Evolutionary conservation across 208 protist genomes (phyloP), one percentile per base, ranked within the genome.

Genomic region (Trypanosoma lewisi): DNA sequence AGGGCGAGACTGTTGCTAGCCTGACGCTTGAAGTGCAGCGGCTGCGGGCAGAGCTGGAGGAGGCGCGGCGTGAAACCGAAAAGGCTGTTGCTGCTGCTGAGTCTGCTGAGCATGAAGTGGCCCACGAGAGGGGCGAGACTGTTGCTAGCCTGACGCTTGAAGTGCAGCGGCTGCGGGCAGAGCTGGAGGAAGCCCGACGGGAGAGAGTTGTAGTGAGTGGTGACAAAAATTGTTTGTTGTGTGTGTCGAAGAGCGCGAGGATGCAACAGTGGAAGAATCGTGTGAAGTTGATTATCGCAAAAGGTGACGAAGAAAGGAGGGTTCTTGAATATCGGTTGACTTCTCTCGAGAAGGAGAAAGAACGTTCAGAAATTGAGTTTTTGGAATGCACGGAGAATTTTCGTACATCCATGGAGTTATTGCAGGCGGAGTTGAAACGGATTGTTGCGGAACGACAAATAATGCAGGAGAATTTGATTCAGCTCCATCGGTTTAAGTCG

Each of bases 261-360:
- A 51, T 49, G 45, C 45, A 44, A 30, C 11, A 41, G n/a, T 61
- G 73, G 67, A 66, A 62, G 31, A 63, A 54, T 25, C 36, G 59
- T 23, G 53, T 70, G 33, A 64, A 76, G 55, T n/a, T 49, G 16
- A 34, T 63, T 0, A 28, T 64, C 30, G 54, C 27, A 21, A 55
- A 27, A 33, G 21, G 33, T 12, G 25, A 48, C n/a, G 34, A n/a
- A 4, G 52, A 59, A 8, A 65, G 59, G 25, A 49, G 54, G 4
- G 23, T 48, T 27, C 37, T 70, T 41, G 31, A 42, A 17, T 23
- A 5, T 9, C 21, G 66, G 39, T 23, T 70, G 33, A 36, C 57
- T 36, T 9, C 5, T 11, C 17, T 42, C 27, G 39, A 56, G 25
- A 52, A 76, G 34, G 49, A 42, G 16, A 5, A 25, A 6, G 11